Evolutionary conservation across 2,329 filamentous ascomycete genomes (phyloP).

Genomic region (Botrytis deweyae): DNA sequence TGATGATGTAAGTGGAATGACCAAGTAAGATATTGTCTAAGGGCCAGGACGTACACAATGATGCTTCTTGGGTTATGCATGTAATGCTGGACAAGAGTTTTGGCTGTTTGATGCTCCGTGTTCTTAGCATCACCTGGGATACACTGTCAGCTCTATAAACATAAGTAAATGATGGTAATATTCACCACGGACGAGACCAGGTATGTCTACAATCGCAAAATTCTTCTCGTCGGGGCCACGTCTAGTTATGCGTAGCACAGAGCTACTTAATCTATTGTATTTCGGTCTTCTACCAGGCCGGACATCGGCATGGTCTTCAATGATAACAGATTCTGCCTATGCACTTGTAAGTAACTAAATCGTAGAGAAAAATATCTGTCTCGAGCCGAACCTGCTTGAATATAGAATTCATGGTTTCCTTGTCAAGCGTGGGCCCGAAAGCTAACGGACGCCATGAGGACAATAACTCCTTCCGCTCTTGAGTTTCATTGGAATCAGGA

Average conservation of each 20-base stretch:
- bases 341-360: not conserved
- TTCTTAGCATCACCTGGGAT: not conserved
- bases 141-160: not conserved
- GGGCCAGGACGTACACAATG: slow-evolving; percentile 37
- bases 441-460: slow-evolving; percentile 2
- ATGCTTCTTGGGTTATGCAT: slow-evolving; percentile 44
- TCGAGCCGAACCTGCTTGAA: not conserved
- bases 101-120: slow-evolving; percentile 25
- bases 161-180: not conserved
- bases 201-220: slow-evolving; percentile 35
- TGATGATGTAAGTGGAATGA: not conserved
- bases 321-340: not conserved
- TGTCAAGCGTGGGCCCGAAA: not conserved
- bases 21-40: not conserved
- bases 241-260: slow-evolving; percentile 26
- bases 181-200: slow-evolving; percentile 33
- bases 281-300: not conserved
- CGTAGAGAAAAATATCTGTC: not conserved
- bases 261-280: slow-evolving; percentile 24
- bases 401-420: slow-evolving; percentile 3
- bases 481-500: slow-evolving; percentile 14
- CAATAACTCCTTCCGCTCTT: slow-evolving; percentile 13
- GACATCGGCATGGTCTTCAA: not conserved
- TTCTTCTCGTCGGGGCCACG: slow-evolving; percentile 28
- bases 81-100: slow-evolving; percentile 38